These are phyloP conservation scores for Trichosporon sp. DNA, from an alignment of 1,284 basidiomycete genomes.

Conservation along the genomic window DNA sequence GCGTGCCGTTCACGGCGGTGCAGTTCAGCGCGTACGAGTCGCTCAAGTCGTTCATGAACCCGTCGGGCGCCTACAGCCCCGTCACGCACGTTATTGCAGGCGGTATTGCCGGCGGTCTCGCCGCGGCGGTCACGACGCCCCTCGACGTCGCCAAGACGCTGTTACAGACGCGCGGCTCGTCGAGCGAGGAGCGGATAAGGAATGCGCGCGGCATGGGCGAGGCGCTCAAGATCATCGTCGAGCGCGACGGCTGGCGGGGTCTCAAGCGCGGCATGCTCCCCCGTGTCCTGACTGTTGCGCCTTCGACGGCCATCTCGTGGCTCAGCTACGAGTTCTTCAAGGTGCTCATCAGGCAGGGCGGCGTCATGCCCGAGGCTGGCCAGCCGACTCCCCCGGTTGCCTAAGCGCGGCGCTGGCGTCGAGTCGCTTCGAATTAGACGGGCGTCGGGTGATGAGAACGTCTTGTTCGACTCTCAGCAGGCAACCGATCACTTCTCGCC, in stretches of 20 bases:
- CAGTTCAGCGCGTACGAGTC: constrained; percentile 98
- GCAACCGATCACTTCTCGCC: no score
- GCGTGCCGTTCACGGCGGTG: constrained; percentile 95
- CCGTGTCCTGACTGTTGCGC: constrained; percentile 90
- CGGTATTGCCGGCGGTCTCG: constrained; percentile 86
- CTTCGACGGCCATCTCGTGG: constrained; percentile 97
- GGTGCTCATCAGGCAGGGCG: constrained; percentile 42
- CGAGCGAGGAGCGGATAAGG: constrained; percentile 74
- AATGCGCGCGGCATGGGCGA: constrained; percentile 78
- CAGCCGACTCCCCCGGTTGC: constrained; percentile 1
- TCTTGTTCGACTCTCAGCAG: no score
- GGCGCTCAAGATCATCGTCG: constrained; percentile 83
- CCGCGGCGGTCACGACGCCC: constrained; percentile 92
- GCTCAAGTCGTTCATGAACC: constrained; percentile 81
- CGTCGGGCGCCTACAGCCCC: constrained; percentile 80
- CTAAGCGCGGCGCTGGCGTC: no score
- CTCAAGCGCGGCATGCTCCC: constrained; percentile 85
- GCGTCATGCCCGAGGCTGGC: constrained; percentile 41
- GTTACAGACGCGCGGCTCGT: constrained; percentile 86
- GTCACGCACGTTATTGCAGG: constrained; percentile 84
- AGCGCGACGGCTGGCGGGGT: constrained; percentile 75
- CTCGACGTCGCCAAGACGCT: constrained; percentile 88
- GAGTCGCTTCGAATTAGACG: no score
- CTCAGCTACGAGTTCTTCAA: constrained; percentile 92
- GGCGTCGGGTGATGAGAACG: no score